phyloP scores from a whole-genome alignment of 805 yeast species.

The Cyberlindnera mrakii region DNA sequence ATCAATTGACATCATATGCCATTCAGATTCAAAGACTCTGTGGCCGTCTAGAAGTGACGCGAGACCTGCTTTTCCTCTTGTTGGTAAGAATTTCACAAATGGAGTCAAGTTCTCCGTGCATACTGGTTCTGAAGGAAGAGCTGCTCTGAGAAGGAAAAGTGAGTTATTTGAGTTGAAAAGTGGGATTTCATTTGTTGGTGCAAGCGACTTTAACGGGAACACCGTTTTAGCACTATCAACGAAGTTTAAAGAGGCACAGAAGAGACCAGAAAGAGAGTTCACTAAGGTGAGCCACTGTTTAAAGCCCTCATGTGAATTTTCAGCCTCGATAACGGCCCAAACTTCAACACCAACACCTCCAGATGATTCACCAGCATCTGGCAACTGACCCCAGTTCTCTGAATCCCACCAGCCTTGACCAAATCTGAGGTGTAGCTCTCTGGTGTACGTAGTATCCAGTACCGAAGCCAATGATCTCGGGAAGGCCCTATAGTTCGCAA shows the following conservation, averaged over 20 bases:
- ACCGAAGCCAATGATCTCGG: constrained; percentile 82
- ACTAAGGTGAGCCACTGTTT: constrained; percentile 65
- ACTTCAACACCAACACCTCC: constrained; percentile 97
- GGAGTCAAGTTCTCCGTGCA: constrained; percentile 98
- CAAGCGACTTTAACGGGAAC: constrained; percentile 42
- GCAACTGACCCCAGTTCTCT: constrained; percentile 79
- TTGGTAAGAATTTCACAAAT: constrained; percentile 80
- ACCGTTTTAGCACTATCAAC: constrained; percentile 78
- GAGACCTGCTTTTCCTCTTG: constrained; percentile 86
- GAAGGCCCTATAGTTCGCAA: constrained; percentile 57
- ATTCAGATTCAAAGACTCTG: constrained; percentile 79
- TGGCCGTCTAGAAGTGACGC: constrained; percentile 86
- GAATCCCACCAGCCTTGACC: constrained; percentile 96
- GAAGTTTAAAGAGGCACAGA: constrained; percentile 91
- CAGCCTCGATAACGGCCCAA: constrained; percentile 80
- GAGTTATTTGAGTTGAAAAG: constrained; percentile 28
- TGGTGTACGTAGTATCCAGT: constrained; percentile 54
- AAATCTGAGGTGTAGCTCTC: constrained; percentile 79
- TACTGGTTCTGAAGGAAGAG: constrained; percentile 90
- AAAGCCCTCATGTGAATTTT: constrained; percentile 45
- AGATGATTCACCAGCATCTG: constrained; percentile 58
- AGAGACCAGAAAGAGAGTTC: constrained; percentile 78
- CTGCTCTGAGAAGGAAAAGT: constrained; percentile 65
- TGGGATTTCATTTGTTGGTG: constrained; percentile 22
- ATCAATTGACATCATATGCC: constrained; percentile 94